These are phyloP conservation scores for Aspergillus haitiensis DNA, from an alignment of 495 filamentous ascomycete species.

Conservation along the genomic window DNA sequence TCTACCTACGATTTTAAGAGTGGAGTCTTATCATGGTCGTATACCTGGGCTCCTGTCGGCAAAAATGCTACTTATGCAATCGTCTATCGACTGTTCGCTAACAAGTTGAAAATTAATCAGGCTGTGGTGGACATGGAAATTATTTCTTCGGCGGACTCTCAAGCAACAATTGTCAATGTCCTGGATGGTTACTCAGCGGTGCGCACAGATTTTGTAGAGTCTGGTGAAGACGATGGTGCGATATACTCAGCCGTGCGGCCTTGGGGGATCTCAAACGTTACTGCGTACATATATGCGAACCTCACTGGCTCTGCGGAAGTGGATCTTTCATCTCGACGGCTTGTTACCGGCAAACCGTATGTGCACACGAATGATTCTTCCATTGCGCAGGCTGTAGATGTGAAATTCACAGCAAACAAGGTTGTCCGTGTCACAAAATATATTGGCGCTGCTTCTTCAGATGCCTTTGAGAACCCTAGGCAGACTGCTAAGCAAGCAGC, in stretches of 20 bases:
- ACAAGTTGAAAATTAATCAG: constrained; percentile 63
- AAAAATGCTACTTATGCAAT: constrained; percentile 53
- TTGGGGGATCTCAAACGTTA: constrained; percentile 54
- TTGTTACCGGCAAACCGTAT: constrained; percentile 47
- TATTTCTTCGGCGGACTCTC: constrained; percentile 43
- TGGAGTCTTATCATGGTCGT: constrained; percentile 63
- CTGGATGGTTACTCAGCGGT: constrained; percentile 60
- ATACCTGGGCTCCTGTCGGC: constrained; percentile 63
- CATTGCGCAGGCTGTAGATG: constrained; percentile 55
- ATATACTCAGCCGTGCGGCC: constrained; percentile 61
- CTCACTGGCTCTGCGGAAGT: constrained; percentile 46
- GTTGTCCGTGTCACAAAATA: constrained; percentile 57
- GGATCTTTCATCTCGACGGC: constrained; percentile 46
- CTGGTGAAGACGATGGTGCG: constrained; percentile 46
- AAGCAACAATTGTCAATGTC: constrained; percentile 57
- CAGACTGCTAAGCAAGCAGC: constrained; percentile 50
- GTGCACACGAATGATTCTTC: constrained; percentile 58
- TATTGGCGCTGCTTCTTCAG: constrained; percentile 60
- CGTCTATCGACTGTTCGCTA: constrained; percentile 58
- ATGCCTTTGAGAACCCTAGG: constrained; percentile 58
- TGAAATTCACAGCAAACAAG: constrained; percentile 50
- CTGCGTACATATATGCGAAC: constrained; percentile 58
- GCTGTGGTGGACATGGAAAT: constrained; percentile 61
- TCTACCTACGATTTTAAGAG: constrained; percentile 63
- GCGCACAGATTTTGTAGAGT: constrained; percentile 56